Evolutionary conservation across 495 filamentous ascomycete species (phyloP).

Genomic region (Glutinoglossum americanum): DNA sequence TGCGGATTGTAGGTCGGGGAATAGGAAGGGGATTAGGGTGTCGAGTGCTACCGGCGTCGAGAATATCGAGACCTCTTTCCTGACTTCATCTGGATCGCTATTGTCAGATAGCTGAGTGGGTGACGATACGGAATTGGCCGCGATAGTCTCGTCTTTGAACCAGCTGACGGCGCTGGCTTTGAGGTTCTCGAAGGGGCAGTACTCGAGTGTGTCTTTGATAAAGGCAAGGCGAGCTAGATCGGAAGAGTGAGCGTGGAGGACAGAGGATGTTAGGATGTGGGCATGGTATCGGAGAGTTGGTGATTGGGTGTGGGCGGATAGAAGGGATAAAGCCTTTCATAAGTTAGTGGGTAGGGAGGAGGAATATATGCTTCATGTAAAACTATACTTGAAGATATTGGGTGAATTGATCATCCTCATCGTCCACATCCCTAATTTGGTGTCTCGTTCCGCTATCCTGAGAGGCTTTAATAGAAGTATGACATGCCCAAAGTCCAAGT

Average conservation of each 20-base stretch:
- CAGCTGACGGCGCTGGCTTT: constrained; percentile 69
- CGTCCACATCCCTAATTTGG: constrained; percentile 7
- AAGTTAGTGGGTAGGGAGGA: neutral
- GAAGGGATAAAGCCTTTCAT: constrained; percentile 24
- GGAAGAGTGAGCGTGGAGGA: constrained; percentile 60
- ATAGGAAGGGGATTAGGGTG: constrained; percentile 26
- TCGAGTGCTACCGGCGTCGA: constrained; percentile 26
- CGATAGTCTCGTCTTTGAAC: constrained; percentile 66
- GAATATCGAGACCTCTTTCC: constrained; percentile 26
- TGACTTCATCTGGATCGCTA: neutral
- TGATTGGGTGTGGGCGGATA: constrained; percentile 45
- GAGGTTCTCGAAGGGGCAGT: constrained; percentile 54
- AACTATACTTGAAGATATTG: constrained; percentile 28
- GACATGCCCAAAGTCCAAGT: constrained; percentile 19
- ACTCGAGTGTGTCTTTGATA: constrained; percentile 59
- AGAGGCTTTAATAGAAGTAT: neutral
- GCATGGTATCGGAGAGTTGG: constrained; percentile 49
- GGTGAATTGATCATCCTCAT: constrained; percentile 21
- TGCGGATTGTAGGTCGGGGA: constrained; percentile 17
- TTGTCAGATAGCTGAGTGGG: neutral
- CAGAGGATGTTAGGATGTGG: constrained; percentile 44
- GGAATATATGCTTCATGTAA: neutral
- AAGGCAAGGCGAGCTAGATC: constrained; percentile 48
- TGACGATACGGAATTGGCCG: constrained; percentile 14
- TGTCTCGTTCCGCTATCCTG: neutral